These are phyloP conservation scores for Coelastrella sp. DNA, from an alignment of 139 green algal genomes.

Conservation along the genomic window DNA sequence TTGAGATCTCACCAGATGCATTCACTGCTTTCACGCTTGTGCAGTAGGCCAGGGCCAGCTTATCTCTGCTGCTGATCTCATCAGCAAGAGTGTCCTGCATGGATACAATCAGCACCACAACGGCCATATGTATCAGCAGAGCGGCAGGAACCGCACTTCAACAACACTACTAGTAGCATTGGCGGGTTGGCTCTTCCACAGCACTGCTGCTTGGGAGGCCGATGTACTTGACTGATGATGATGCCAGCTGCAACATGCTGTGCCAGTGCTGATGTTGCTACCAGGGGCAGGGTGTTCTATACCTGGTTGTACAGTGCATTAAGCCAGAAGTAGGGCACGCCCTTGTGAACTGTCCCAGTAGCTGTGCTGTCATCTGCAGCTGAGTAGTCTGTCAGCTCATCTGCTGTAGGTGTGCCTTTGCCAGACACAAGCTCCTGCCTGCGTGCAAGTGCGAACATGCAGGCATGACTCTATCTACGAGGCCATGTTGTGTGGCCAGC, in stretches of 20 bases:
- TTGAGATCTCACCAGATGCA: neutral
- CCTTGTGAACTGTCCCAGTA: neutral
- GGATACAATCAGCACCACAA: neutral
- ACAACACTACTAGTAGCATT: neutral
- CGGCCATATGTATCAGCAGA: too few relatives aligned
- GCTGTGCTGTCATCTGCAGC: neutral
- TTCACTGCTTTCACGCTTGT: neutral
- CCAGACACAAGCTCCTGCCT: slow-evolving; percentile 43
- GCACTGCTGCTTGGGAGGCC: too few relatives aligned
- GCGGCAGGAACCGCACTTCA: neutral
- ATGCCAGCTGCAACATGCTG: neutral
- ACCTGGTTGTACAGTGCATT: slow-evolving; percentile 48
- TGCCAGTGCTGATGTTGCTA: neutral
- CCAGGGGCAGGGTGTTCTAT: too few relatives aligned
- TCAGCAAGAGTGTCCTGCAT: slow-evolving; percentile 34
- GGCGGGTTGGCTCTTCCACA: too few relatives aligned
- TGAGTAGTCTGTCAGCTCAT: slow-evolving; percentile 21
- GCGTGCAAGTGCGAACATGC: neutral
- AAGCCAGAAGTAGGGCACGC: slow-evolving; percentile 38
- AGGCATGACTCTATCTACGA: neutral
- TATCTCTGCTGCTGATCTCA: slow-evolving; percentile 25
- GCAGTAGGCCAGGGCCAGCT: slow-evolving; percentile 29
- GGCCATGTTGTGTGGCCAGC: neutral
- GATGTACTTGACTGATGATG: neutral
- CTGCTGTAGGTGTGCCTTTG: slow-evolving; percentile 26